These are phyloP conservation scores for Petunia axillaris DNA, from an alignment of 257 asterid species.

Conservation along the genomic window DNA sequence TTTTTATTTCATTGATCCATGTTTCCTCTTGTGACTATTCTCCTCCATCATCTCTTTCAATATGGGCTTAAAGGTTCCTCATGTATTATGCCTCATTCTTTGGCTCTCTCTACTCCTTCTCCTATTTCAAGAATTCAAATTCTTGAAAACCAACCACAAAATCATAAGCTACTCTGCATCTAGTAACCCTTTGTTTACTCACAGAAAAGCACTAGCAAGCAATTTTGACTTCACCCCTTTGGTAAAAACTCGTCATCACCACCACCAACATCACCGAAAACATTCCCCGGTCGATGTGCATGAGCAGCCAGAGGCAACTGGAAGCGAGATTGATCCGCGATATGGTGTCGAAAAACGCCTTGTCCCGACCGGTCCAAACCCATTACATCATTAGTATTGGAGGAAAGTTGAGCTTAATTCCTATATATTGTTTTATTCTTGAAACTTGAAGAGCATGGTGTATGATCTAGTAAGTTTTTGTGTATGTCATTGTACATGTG, in stretches of 20 bases:
- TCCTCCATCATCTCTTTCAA: constrained; percentile 41
- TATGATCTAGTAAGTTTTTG: constrained; percentile 24
- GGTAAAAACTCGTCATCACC: constrained; percentile 29
- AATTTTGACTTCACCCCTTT: constrained; percentile 68
- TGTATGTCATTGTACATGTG: constrained; percentile 26
- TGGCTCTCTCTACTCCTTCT: constrained; percentile 50
- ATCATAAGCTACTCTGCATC: background rate
- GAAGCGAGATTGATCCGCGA: constrained; percentile 55
- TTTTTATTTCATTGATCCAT: constrained; percentile 60
- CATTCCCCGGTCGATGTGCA: constrained; percentile 11
- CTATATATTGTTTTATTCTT: constrained; percentile 17
- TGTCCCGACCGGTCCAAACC: constrained; percentile 86
- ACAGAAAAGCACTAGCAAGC: constrained; percentile 52
- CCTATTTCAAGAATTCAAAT: constrained; percentile 45
- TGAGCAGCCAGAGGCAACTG: constrained; percentile 14
- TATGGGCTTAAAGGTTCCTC: constrained; percentile 53
- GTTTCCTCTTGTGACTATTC: constrained; percentile 58
- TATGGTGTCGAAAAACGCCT: constrained; percentile 79
- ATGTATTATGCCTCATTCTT: constrained; percentile 39
- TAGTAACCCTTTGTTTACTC: constrained; percentile 30
- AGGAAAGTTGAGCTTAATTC: background rate
- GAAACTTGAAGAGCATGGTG: background rate
- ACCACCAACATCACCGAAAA: constrained; percentile 25
- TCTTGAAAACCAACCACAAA: constrained; percentile 28
- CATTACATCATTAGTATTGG: constrained; percentile 66